Evolutionary conservation across 495 filamentous ascomycete species (phyloP), one percentile per base, ranked within the genome.

Genomic region (Clohesyomyces aquaticus): DNA sequence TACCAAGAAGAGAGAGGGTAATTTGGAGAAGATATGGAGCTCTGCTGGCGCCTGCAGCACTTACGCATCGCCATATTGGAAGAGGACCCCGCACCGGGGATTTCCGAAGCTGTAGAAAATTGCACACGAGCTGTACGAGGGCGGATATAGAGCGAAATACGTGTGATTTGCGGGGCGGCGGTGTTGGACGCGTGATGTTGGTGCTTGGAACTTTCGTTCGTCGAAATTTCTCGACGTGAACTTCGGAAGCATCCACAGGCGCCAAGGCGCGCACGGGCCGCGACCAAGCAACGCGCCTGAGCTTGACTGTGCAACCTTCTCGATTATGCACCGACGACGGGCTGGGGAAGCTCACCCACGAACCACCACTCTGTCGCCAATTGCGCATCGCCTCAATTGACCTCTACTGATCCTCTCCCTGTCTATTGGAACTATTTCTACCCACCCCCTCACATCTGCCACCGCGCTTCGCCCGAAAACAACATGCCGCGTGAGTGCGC

Each of bases 1-100:
- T 18, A 56, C n/a, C 8, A 26, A 52, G 52, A 18, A 35, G 4
- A 2, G 25, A 43, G 58, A 59, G 51, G 50, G 51, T 6, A 48
- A 43, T 75, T 22, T 18, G 54, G 42, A 46, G 42, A 46, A 23
- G 22, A 28, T 55, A 60, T 48, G 42, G 47, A 62, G 66, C 65
- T 64, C 11, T 60, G 25, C 45, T 59, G 67, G 23, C 63, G 67
- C 63, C 67, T 65, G 63, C 42, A 50, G 29, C 22, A 81, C 79
- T 71, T 80, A 87, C 85, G 81, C 85, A 87, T 87, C 68, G 85
- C 84, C 84, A 85, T 86, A 41, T 79, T 84, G 74, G 11, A 51
- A 27, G 45, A n/a, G 14, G 12, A 45, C 43, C 66, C 46, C 52
- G 28, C 59, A 29, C n/a, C 47, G 79, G 55, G 45, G 75, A 69